These are phyloP conservation scores for Pontederia crassipes DNA, from an alignment of 176 grass and related monocot species.

Conservation along the genomic window DNA sequence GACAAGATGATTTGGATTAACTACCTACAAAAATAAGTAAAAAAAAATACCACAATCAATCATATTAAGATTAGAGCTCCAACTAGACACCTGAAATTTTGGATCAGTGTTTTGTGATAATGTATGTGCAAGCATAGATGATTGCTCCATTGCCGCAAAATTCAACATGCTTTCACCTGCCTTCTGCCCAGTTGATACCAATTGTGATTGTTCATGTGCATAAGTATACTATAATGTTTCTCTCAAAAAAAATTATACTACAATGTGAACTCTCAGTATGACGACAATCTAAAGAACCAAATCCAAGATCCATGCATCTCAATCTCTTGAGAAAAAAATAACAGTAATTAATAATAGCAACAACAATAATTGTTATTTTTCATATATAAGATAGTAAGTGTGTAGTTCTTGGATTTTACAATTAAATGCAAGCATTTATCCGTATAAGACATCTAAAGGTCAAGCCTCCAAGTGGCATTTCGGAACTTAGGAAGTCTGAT, in stretches of 20 bases:
- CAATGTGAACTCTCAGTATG: background rate
- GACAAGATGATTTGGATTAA: background rate
- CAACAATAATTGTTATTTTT: no score
- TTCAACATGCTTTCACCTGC: slow-evolving; percentile 50
- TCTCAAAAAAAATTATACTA: background rate
- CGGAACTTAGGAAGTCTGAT: no score
- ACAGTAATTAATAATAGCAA: no score
- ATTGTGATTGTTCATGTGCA: slow-evolving; percentile 68
- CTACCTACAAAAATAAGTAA: background rate
- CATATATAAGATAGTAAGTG: no score
- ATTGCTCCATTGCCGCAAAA: slow-evolving; percentile 80
- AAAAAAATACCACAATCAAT: no score
- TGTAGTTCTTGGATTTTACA: no score
- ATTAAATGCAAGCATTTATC: no score
- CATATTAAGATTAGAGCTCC: background rate
- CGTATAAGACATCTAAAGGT: no score
- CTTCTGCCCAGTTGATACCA: slow-evolving; percentile 48
- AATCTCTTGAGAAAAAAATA: no score
- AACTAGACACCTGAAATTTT: slow-evolving; percentile 85
- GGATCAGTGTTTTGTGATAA: slow-evolving; percentile 78
- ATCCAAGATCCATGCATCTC: no score
- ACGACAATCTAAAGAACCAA: no score
- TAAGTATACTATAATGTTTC: background rate
- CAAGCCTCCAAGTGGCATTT: no score
- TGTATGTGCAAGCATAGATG: slow-evolving; percentile 90